Base-by-base conservation (phyloP, 129 eudicot species). In the Pseudognaphalium luteoalbum region DNA sequence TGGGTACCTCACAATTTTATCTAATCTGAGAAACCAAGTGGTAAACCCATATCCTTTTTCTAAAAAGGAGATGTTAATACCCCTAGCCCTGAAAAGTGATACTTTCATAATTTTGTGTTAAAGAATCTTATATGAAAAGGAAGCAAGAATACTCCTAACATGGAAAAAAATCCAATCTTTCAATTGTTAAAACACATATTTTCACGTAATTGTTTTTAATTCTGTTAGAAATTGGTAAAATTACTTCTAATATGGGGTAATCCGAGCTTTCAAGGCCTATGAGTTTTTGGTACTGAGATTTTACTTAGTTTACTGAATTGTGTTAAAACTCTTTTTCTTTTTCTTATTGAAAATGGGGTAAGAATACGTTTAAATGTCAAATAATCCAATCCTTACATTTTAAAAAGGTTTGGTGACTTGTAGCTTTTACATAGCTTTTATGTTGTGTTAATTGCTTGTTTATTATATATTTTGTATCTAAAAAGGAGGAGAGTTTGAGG, bases 401-500 rank as follows among this genome's bases (percentile, higher is more conserved):
- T 47, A 3, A 12, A 9, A 14, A 47, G n/a, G 3, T 47, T 15
- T 47, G 54, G 54, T 42, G 1, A 42, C 15, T 11, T 8, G 3
- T 42, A 1, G 50, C 50, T 42, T 8, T 8, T 42, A 42, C 50
- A 9, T 42, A 42, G 54, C 4, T 47, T 47, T 47, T 64, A 32
- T 4, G 22, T 33, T 64, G 11, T n/a, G 47, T 12, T 37, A 19
- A 64, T 72, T 20, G 35, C 74, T 47, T 22, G 28, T 72, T 59
- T 71, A 8, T 35, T 63, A 20, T 63, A 1, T 60, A 58, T 34
- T 41, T 11, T 42, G 6, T 34, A 22, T 73, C 19, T 22, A 28
- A 20, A 75, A 70, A 90, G 96, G 96, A 90, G 82, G 96, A 90
- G 68, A 90, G 83, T 54, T 70, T 90, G 71, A 84, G 88, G 78